Evolutionary conservation across 345 rosid species (phyloP).

Genomic region (Citrus trifoliata): DNA sequence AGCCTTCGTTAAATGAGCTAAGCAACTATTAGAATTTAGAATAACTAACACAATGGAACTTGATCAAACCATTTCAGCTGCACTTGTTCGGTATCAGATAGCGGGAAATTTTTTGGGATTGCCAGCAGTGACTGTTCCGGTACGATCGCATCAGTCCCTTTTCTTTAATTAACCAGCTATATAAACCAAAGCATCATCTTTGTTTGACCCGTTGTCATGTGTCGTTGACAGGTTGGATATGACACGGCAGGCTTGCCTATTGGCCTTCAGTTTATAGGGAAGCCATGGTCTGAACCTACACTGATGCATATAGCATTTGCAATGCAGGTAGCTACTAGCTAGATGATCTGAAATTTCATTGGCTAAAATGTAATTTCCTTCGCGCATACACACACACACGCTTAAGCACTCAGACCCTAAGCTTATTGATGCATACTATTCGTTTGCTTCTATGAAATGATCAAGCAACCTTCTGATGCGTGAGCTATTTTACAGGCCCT

Average conservation of each 20-base stretch:
- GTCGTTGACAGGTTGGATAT: slow-evolving; percentile 54
- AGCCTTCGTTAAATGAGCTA: neutral
- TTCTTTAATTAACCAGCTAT: neutral
- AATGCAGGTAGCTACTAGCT: slow-evolving; percentile 44
- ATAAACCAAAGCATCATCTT: neutral
- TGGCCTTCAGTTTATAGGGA: slow-evolving; percentile 73
- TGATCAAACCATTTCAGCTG: slow-evolving; percentile 46
- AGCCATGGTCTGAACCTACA: slow-evolving; percentile 75
- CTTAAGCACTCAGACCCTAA: too few relatives aligned
- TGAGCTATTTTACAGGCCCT: slow-evolving; percentile 32
- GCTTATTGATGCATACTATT: neutral
- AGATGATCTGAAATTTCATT: neutral
- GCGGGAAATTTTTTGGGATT: slow-evolving; percentile 77
- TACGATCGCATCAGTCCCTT: slow-evolving; percentile 12
- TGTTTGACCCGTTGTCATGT: neutral
- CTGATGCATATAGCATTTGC: slow-evolving; percentile 55
- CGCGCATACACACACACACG: neutral
- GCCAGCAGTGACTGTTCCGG: slow-evolving; percentile 70
- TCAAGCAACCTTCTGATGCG: too few relatives aligned
- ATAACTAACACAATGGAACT: neutral
- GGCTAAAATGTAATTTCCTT: neutral
- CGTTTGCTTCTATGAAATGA: neutral
- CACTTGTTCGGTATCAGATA: slow-evolving; percentile 64
- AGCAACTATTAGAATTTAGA: neutral
- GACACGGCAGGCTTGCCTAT: slow-evolving; percentile 61